Evolutionary conservation across 768 basidiomycete genomes (phyloP).

Genomic region (Mycena filopes): DNA sequence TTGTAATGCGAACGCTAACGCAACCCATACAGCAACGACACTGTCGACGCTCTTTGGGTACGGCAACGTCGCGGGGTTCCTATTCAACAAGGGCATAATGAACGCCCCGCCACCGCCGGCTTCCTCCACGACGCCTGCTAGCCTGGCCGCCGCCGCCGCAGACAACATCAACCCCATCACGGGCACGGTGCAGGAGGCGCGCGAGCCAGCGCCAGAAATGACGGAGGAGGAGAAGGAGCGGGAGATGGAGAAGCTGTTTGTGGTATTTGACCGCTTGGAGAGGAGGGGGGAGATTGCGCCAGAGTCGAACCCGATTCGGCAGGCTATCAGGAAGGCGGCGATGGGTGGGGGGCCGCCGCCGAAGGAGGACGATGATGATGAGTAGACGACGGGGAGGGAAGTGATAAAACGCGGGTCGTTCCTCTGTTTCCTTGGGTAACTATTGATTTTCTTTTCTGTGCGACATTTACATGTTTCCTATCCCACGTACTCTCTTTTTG

Average conservation of each 20-base stretch:
- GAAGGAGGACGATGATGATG: too few relatives aligned
- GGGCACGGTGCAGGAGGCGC: constrained; percentile 66
- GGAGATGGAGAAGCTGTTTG: constrained; percentile 93
- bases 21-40: constrained; percentile 65
- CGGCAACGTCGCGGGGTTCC: constrained; percentile 94
- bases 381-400: too few relatives aligned
- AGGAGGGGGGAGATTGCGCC: constrained; percentile 74
- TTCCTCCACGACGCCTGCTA: constrained; percentile 43
- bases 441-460: too few relatives aligned
- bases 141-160: constrained; percentile 46
- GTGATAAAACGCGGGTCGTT: too few relatives aligned
- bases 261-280: constrained; percentile 91
- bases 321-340: constrained; percentile 62
- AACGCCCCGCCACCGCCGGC: constrained; percentile 59
- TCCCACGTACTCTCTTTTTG: too few relatives aligned
- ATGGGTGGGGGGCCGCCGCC: neutral
- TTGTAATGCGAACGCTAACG: too few relatives aligned
- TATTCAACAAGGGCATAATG: constrained; percentile 91
- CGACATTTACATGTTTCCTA: too few relatives aligned
- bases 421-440: too few relatives aligned
- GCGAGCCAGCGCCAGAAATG: constrained; percentile 67
- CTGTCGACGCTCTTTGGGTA: constrained; percentile 90
- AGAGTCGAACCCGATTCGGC: constrained; percentile 77
- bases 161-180: constrained; percentile 86
- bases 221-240: constrained; percentile 94